Base-by-base conservation (phyloP, 2,329 filamentous ascomycete species). In the Alternaria postmessia region DNA sequence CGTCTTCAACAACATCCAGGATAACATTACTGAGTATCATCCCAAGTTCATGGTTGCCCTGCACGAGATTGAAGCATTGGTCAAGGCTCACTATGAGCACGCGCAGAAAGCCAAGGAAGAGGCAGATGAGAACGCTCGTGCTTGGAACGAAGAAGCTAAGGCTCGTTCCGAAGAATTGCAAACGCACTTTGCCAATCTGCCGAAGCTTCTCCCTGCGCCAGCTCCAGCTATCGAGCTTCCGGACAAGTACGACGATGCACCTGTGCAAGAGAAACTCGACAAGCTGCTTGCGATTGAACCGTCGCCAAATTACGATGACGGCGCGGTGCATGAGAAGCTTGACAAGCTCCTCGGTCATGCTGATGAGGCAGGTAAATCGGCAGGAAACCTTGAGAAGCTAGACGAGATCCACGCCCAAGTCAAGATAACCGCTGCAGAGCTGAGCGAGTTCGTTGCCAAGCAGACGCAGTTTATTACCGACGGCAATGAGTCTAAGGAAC, bases 321-420 rank as follows among this genome's bases (percentile, higher is more conserved):
- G 81, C 9, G 79, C 80, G 4, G 80, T 90, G 11, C 86, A 88
- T 6, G 86, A 89, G 60, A 83, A 84, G 70, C 81, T 85, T 16
- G 81, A 84, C 66, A 80, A 81, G 66, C 78, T 88, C 24, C 79
- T 93, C 41, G 86, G 86, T 8, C 75, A 78, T 39, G 88, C 86
- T 32, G 84, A 88, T 26, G 85, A 87, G 20, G 86, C 91, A 0
- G 86, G 86, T 52, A 89, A 92, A 72, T 88, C 91, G 1, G 87
- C 92, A 36, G 84, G 86, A 5, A 92, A 94, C 68, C 86, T 97
- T 46, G 90, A 91, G 63, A 91, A 92, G 24, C 86, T 99, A 5
- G 93, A 97, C 67, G 87, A 93, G 76, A 95, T 98, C 51, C 93
- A 97, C 72, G 86, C 91, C 65, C 91, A 96, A 68, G 93, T 99